Conservation (phyloP, 495 filamentous ascomycete species). For the Elasticomyces elasticus region DNA sequence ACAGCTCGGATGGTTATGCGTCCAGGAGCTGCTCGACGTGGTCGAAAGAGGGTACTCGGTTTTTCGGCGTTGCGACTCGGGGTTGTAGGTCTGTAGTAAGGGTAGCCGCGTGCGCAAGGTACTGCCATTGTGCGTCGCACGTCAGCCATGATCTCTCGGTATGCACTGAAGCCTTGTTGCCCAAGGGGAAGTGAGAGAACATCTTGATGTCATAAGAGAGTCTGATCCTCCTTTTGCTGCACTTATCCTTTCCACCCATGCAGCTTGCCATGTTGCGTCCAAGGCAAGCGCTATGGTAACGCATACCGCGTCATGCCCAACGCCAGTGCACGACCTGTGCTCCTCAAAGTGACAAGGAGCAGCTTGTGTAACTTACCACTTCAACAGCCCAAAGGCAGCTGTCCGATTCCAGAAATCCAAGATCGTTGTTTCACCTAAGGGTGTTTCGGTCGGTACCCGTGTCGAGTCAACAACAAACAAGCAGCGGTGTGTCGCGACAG, state of each 20-base stretch:
- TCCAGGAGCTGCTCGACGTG: conserved; percentile 11
- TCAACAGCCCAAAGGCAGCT: background rate
- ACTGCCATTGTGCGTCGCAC: conserved; percentile 2
- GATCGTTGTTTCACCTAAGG: background rate
- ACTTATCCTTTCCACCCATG: conserved; percentile 2
- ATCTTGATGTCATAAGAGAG: no score
- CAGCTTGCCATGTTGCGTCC: background rate
- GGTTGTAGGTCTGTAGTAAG: conserved; percentile 9
- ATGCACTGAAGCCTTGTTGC: background rate
- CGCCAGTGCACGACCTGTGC: background rate
- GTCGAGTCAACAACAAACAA: no score
- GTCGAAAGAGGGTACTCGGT: conserved; percentile 11
- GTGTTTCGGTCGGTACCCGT: background rate
- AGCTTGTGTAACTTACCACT: conserved; percentile 8
- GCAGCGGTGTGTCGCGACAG: no score
- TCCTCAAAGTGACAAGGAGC: background rate
- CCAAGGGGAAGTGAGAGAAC: background rate
- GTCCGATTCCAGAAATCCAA: background rate
- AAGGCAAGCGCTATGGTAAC: conserved; percentile 10
- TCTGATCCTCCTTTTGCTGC: conserved; percentile 1
- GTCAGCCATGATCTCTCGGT: conserved; percentile 2
- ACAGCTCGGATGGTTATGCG: conserved; percentile 8
- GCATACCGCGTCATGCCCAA: conserved; percentile 1
- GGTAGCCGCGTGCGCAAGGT: conserved; percentile 2
- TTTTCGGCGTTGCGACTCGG: background rate